Percentiles rank a stretch among this genome's conserved stretches.
Evolutionary conservation across 2,329 filamentous ascomycete genomes (phyloP).

Genomic region (Sclerotinia minor): DNA sequence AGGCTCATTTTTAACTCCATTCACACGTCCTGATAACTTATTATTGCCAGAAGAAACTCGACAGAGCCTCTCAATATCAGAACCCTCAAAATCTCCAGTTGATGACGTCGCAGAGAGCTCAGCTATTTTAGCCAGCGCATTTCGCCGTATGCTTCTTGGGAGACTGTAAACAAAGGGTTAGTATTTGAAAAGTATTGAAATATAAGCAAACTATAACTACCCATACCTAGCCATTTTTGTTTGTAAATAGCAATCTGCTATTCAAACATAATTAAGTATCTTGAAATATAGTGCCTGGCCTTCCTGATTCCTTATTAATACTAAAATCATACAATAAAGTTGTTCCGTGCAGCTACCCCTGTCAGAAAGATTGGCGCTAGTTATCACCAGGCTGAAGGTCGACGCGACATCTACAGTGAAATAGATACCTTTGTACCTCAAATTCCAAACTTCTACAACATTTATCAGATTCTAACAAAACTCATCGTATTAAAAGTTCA

Average conservation of each 20-base stretch:
- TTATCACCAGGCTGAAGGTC: conserved; percentile 33
- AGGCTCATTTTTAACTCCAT: conserved; percentile 50
- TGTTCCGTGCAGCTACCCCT: conserved; percentile 36
- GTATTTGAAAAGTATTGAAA: not conserved
- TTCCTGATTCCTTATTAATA: not conserved
- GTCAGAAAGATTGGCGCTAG: conserved; percentile 24
- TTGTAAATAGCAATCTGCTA: not conserved
- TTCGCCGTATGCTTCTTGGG: conserved; percentile 59
- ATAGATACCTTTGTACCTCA: conserved; percentile 20
- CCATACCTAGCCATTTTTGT: conserved; percentile 22
- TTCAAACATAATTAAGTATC: not conserved
- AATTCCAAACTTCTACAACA: conserved; percentile 25
- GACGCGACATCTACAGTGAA: conserved; percentile 32
- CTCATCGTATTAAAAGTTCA: conserved; percentile 16
- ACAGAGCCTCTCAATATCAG: conserved; percentile 63
- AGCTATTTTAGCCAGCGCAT: conserved; percentile 65
- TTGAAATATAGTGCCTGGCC: not conserved
- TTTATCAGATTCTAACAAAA: conserved; percentile 17
- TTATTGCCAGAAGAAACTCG: conserved; percentile 54
- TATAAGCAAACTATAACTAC: not conserved
- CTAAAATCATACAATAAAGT: not conserved
- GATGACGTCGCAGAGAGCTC: conserved; percentile 59
- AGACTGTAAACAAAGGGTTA: conserved; percentile 28
- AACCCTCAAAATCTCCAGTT: conserved; percentile 57
- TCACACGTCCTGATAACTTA: conserved; percentile 47